Base-by-base conservation (phyloP, 2,329 filamentous ascomycete genomes). In the Ramularia collo-cygni region DNA sequence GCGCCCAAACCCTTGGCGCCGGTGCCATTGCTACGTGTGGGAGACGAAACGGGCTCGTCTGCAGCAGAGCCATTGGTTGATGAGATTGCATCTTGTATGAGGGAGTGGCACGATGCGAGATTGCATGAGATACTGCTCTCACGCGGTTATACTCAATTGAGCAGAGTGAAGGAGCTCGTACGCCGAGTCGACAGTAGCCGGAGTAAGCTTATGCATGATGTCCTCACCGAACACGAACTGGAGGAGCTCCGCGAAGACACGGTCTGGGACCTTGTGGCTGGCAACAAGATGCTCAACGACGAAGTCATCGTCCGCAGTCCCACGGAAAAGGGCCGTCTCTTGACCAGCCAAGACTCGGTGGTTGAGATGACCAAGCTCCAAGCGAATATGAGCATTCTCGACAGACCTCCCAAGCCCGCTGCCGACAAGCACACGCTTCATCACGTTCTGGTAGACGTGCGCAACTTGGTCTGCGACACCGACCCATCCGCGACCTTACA, bases 51-150 rank as follows among this genome's bases (percentile, higher is more conserved):
- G 2, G 86, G 89, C 1, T 94, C 87, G 0, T 95, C 88, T 4
- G 72, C 77, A 12, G 81, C 85, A 7, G 93, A 98, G 61, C 92
- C 92, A 2, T 66, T 98, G 46, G 89, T 98, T 16, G 92, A 98
- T 64, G 92, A 98, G 63, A 96, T 98, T 54, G 89, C 92, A 10
- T 95, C 89, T 3, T 98, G 92, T 61, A 68, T 98, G 48, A 79
- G 92, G 53, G 92, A 98, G 73, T 98, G 92, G 93, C 90, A 98
- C 66, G 94, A 92, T 14, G 95, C 89, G 13, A 93, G 95, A 59
- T 74, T 98, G 12, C 93, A 98, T 65, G 87, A 94, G 60, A 72
- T 96, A 16, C 74, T 98, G 1, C 75, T 98, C 7, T 79, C 80
- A 14, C 77, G 87, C 44, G 80, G 89, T 60, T 98, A 98, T 64